A percentile compares a stretch with the other conserved stretches of the same genome.
phyloP scores from a whole-genome alignment of 164 flowering plant genomes.

The Cinnamomum micranthum region DNA sequence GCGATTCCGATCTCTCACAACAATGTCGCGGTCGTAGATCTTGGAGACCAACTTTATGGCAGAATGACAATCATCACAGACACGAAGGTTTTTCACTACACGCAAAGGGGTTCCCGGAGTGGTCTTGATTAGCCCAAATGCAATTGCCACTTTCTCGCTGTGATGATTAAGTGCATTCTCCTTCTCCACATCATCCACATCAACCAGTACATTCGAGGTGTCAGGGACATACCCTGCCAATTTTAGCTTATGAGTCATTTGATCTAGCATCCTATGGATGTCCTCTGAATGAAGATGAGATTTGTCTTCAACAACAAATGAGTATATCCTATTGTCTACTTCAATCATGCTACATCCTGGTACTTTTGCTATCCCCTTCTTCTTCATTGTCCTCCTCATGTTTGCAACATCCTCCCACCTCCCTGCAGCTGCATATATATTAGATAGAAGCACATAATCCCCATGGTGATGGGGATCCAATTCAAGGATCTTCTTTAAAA shows the following conservation, averaged over 20 bases:
- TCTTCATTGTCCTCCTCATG: constrained; percentile 7
- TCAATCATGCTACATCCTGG: constrained; percentile 10
- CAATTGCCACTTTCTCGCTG: constrained; percentile 60
- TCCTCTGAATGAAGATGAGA: constrained; percentile 3
- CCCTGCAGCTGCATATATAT: constrained; percentile 3
- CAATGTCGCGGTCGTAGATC: constrained; percentile 41
- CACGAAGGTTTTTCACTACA: constrained; percentile 51
- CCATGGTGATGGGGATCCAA: constrained; percentile 19
- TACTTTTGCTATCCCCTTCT: constrained; percentile 2
- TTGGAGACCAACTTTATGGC: constrained; percentile 48
- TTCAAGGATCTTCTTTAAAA: constrained; percentile 12
- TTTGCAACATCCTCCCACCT: constrained; percentile 5
- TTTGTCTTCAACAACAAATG: constrained; percentile 4
- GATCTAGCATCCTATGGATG: constrained; percentile 4
- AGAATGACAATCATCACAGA: constrained; percentile 29
- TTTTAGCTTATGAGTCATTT: constrained; percentile 7
- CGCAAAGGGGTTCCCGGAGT: constrained; percentile 22
- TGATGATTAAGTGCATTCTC: constrained; percentile 50
- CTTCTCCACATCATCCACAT: constrained; percentile 15
- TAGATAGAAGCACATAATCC: constrained; percentile 9
- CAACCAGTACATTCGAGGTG: constrained; percentile 1
- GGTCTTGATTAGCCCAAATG: constrained; percentile 45
- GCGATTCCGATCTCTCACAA: constrained; percentile 52
- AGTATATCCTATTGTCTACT: constrained; percentile 4
- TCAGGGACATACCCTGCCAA: constrained; percentile 10